Conservation (phyloP, 73 alveolate species). For the Tetrahymena thermophila region DNA sequence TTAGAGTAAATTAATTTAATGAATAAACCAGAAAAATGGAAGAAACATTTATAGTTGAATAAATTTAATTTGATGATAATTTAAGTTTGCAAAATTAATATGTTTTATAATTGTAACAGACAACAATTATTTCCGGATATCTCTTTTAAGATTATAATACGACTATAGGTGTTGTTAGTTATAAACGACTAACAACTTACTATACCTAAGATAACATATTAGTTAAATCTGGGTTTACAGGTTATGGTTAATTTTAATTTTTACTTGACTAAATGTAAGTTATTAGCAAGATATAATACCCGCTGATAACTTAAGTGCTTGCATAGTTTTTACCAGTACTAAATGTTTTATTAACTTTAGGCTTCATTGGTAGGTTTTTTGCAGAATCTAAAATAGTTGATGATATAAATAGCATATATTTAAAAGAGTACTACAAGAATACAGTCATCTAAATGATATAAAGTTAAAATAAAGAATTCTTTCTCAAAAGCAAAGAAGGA, state of each 20-base stretch:
- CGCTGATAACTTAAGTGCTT: background rate
- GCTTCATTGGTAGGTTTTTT: background rate
- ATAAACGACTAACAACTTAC: background rate
- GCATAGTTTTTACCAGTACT: background rate
- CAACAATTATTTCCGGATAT: background rate
- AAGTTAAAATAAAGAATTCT: background rate
- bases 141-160: background rate
- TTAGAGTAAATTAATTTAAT: background rate
- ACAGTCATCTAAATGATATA: background rate
- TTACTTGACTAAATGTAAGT: background rate
- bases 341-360: background rate
- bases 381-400: background rate
- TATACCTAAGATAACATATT: background rate
- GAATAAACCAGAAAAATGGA: background rate
- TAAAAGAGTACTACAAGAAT: background rate
- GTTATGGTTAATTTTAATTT: background rate
- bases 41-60: background rate
- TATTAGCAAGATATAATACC: background rate
- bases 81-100: background rate
- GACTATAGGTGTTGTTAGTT: background rate
- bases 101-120: too few species aligned
- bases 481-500: background rate
- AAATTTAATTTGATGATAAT: background rate
- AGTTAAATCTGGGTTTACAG: background rate
- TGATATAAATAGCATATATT: background rate